These are phyloP conservation scores for Citrus mangshanensis DNA, from an alignment of 345 rosid genomes.

Conservation along the genomic window DNA sequence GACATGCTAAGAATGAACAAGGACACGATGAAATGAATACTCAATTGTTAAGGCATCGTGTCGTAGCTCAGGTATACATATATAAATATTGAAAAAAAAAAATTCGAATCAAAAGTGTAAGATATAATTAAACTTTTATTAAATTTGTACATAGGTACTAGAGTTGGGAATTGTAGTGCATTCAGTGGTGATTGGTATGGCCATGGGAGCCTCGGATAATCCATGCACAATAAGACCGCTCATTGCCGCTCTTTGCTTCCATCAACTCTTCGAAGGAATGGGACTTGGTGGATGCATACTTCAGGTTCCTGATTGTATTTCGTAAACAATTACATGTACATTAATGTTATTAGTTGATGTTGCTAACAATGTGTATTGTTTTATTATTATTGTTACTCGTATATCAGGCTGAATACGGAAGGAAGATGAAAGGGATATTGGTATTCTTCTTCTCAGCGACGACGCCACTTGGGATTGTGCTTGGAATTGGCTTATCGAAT, in stretches of 20 bases:
- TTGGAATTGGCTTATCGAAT: conserved; percentile 37
- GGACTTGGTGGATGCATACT: conserved; percentile 30
- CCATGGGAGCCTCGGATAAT: conserved; percentile 27
- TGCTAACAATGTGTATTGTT: neutral
- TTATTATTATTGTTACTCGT: too few species aligned
- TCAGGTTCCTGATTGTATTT: conserved; percentile 11
- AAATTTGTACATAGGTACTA: conserved; percentile 6
- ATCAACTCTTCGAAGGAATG: conserved; percentile 31
- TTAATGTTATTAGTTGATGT: neutral
- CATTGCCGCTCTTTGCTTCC: conserved; percentile 23
- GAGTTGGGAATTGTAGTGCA: conserved; percentile 30
- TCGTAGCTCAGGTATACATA: conserved; percentile 28
- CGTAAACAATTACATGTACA: neutral
- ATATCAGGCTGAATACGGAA: conserved; percentile 36
- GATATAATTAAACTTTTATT: neutral
- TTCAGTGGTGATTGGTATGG: conserved; percentile 26
- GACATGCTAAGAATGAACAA: neutral
- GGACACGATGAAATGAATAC: neutral
- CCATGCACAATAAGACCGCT: conserved; percentile 26
- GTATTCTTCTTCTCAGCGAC: conserved; percentile 42
- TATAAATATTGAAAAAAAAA: too few species aligned
- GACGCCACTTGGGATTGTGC: conserved; percentile 40
- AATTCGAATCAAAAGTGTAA: neutral
- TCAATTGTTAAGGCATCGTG: conserved; percentile 25
- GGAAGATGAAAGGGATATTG: conserved; percentile 23